Evolutionary conservation across 2,329 filamentous ascomycete genomes (phyloP).

Genomic region (Dendrostoma leiphaemia): DNA sequence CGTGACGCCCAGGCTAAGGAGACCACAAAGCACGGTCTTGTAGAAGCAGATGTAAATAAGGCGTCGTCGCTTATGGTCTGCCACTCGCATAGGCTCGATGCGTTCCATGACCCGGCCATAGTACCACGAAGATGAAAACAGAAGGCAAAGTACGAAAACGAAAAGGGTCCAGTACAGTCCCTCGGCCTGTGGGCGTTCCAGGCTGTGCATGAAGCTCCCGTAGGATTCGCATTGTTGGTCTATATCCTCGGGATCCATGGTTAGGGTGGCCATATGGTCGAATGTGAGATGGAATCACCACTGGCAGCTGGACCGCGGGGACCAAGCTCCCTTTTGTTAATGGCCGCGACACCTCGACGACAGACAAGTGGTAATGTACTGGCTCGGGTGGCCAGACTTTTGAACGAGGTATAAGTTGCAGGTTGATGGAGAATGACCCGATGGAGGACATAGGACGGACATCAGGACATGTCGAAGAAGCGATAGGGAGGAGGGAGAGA

Average conservation of each 20-base stretch:
- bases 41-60: slow-evolving; percentile 39
- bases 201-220: slow-evolving; percentile 12
- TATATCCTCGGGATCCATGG: too few species aligned
- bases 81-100: slow-evolving; percentile 7
- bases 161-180: slow-evolving; percentile 16
- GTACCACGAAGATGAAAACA: slow-evolving; percentile 16
- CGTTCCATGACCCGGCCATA: slow-evolving; percentile 13
- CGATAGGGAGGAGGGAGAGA: background rate
- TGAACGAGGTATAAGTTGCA: background rate
- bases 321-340: background rate
- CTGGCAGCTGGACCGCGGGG: slow-evolving; percentile 14
- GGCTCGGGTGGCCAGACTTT: background rate
- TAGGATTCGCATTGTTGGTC: slow-evolving; percentile 17
- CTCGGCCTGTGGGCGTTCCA: slow-evolving; percentile 8
- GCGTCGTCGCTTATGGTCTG: slow-evolving; percentile 29
- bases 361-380: background rate
- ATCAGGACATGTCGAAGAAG: too few species aligned
- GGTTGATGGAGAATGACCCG: too few species aligned
- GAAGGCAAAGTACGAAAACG: slow-evolving; percentile 4
- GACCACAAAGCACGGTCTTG: slow-evolving; percentile 43
- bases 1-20: slow-evolving; percentile 42
- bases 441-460: too few species aligned
- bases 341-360: slow-evolving; percentile 3
- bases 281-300: too few species aligned
- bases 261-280: background rate